Evolutionary conservation across 441 rosid genomes (phyloP).

Genomic region (Rhodomyrtus psidioides): DNA sequence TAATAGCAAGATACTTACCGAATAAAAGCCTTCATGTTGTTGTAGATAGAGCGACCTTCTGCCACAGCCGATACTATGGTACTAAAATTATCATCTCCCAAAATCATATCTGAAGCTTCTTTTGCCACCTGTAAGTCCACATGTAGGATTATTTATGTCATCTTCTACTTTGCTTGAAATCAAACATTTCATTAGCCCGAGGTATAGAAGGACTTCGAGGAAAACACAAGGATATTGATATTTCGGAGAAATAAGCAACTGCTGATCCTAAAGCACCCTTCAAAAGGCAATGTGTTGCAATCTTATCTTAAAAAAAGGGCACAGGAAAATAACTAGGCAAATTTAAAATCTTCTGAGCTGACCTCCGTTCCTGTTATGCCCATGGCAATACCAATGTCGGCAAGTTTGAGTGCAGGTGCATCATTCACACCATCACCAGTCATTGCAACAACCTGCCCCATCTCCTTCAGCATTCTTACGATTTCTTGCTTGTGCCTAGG

Average conservation of each 20-base stretch:
- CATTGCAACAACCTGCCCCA: slow-evolving; percentile 90
- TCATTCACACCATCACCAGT: slow-evolving; percentile 96
- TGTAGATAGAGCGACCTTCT: slow-evolving; percentile 84
- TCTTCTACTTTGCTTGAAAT: neutral
- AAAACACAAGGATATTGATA: neutral
- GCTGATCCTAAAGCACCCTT: neutral
- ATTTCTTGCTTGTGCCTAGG: slow-evolving; percentile 88
- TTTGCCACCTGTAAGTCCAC: slow-evolving; percentile 58
- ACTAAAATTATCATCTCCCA: slow-evolving; percentile 84
- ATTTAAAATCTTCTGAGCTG: neutral
- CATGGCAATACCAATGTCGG: slow-evolving; percentile 94
- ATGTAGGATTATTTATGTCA: neutral
- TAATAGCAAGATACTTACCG: slow-evolving; percentile 24
- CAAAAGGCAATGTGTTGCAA: neutral
- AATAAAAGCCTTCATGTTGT: slow-evolving; percentile 89
- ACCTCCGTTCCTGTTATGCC: slow-evolving; percentile 95
- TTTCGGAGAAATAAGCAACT: neutral
- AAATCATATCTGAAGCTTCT: slow-evolving; percentile 96
- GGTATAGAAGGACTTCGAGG: neutral
- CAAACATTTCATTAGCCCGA: neutral
- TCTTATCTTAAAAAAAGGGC: neutral
- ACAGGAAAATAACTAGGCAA: neutral
- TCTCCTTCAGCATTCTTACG: slow-evolving; percentile 75
- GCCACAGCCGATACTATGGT: slow-evolving; percentile 77
- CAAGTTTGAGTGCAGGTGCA: slow-evolving; percentile 90